Percentiles rank a stretch among this genome's conserved stretches.
Conservation (phyloP, 179 eudicot species). For the Camellia oleifera region DNA sequence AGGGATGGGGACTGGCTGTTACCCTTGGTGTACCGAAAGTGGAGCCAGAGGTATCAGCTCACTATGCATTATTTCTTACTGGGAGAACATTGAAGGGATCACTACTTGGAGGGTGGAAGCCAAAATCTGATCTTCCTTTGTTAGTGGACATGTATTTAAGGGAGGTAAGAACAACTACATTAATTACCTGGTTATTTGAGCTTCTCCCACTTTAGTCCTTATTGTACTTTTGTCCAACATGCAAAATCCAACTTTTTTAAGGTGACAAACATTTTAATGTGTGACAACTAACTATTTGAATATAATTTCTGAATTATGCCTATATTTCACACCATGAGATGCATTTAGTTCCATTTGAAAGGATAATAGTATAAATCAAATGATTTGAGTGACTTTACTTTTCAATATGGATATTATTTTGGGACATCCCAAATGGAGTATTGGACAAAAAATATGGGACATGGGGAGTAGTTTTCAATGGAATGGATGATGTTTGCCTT, state of each 20-base stretch:
- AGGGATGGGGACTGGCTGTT: slow-evolving; percentile 96
- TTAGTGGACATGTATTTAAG: slow-evolving; percentile 77
- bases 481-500: neutral
- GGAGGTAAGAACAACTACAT: slow-evolving; percentile 41
- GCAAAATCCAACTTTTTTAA: neutral
- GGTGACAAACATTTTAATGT: neutral
- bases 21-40: slow-evolving; percentile 94
- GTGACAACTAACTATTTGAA: neutral
- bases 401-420: neutral
- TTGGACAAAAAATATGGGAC: neutral
- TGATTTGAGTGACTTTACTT: neutral
- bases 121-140: slow-evolving; percentile 80
- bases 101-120: slow-evolving; percentile 93
- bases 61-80: slow-evolving; percentile 61
- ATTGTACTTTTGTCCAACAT: neutral
- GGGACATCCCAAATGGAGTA: neutral
- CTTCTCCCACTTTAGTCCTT: neutral
- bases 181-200: neutral
- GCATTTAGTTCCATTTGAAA: too few species aligned
- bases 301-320: neutral
- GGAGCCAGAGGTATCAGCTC: slow-evolving; percentile 77
- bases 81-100: slow-evolving; percentile 88
- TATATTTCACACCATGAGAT: neutral
- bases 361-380: neutral
- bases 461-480: neutral